Percentiles rank a stretch among this genome's conserved stretches.
phyloP scores from a whole-genome alignment of 2,329 filamentous ascomycete species.

The Paecilomyces dactylethromorphus region DNA sequence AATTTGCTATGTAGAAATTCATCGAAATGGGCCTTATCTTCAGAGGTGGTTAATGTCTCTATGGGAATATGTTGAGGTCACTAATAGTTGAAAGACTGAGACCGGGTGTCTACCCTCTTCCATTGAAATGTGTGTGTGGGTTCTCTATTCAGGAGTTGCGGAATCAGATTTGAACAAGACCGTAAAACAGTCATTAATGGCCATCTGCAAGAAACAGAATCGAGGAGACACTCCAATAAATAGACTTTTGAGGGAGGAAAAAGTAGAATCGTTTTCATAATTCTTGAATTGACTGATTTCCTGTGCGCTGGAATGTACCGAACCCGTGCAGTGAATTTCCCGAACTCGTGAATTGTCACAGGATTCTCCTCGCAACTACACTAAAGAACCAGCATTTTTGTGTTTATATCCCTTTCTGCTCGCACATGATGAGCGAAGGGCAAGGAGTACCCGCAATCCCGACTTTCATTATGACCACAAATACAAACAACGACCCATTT shows the following conservation, averaged over 20 bases:
- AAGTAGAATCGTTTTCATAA: not conserved
- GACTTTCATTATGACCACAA: constrained; percentile 4
- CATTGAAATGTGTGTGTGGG: too few species aligned
- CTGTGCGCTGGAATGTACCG: not conserved
- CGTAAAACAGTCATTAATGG: not conserved
- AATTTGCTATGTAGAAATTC: too few species aligned
- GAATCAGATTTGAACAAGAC: not conserved
- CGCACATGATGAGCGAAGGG: not conserved
- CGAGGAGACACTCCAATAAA: not conserved
- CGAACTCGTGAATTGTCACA: not conserved
- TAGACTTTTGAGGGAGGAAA: not conserved
- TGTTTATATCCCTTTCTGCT: not conserved
- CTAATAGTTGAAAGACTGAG: too few species aligned
- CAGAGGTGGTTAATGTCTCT: too few species aligned
- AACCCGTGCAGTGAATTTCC: not conserved
- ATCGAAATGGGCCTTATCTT: too few species aligned
- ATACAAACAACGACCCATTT: constrained; percentile 22
- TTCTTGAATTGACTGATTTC: not conserved
- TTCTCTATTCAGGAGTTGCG: too few species aligned
- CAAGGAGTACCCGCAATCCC: constrained; percentile 1
- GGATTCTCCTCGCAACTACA: not conserved
- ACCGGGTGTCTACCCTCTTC: too few species aligned
- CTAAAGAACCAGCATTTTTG: not conserved
- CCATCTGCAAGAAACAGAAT: not conserved
- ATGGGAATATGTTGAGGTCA: too few species aligned